Evolutionary conservation across 768 basidiomycete species (phyloP).

Genomic region (Lepiota subincarnata): DNA sequence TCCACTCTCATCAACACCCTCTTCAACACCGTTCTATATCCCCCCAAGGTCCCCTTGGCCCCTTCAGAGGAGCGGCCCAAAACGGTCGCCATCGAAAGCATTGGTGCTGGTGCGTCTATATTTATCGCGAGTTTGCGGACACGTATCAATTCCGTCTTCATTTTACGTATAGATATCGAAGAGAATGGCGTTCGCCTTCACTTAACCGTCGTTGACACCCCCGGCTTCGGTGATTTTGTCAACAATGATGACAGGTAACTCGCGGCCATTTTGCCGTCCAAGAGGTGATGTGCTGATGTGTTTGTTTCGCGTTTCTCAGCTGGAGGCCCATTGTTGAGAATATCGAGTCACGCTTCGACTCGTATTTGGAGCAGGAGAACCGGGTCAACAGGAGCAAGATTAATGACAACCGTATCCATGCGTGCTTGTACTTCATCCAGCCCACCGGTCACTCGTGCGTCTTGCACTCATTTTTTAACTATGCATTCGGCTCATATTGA

Average conservation of each 20-base stretch:
- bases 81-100: conserved; percentile 98
- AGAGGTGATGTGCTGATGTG: conserved; percentile 14
- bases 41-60: conserved; percentile 77
- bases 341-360: conserved; percentile 96
- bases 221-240: conserved; percentile 98
- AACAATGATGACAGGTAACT: conserved; percentile 95
- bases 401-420: conserved; percentile 96
- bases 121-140: conserved; percentile 21
- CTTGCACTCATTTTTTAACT: conserved; percentile 8
- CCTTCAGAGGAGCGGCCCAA: conserved; percentile 85
- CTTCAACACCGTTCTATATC: conserved; percentile 95
- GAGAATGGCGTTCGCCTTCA: conserved; percentile 96
- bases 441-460: conserved; percentile 96
- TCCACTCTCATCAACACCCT: conserved; percentile 98
- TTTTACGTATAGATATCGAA: conserved; percentile 79
- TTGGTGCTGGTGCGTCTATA: conserved; percentile 80
- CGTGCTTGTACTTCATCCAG: conserved; percentile 98
- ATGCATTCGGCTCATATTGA: conserved; percentile 7
- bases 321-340: conserved; percentile 99
- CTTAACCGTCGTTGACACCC: conserved; percentile 98
- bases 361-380: conserved; percentile 98
- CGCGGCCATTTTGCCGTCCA: conserved; percentile 14
- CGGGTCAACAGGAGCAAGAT: conserved; percentile 93
- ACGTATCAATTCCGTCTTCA: conserved; percentile 21
- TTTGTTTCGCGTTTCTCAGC: conserved; percentile 37